Percentiles rank a stretch among this genome's conserved stretches.
Conservation (phyloP, 176 grass and related monocot species). For the Zizania latifolia region DNA sequence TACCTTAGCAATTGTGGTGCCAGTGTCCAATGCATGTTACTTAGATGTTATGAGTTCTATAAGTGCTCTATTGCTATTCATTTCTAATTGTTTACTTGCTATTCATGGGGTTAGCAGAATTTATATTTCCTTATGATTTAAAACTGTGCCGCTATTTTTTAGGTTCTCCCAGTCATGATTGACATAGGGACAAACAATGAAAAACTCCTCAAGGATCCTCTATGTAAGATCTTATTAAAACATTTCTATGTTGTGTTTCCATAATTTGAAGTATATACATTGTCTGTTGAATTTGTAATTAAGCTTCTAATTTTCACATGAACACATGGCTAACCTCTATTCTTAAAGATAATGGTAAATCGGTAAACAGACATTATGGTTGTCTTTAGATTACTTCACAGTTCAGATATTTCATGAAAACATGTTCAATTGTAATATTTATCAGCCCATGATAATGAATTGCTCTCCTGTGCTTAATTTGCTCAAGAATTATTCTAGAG, state of each 20-base stretch:
- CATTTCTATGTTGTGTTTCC: background rate
- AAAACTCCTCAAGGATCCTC: conserved; percentile 84
- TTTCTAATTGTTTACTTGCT: background rate
- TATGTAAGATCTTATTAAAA: conserved; percentile 65
- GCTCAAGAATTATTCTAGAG: conserved; percentile 14
- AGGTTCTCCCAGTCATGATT: conserved; percentile 99
- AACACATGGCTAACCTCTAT: too few relatives aligned
- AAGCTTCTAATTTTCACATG: too few relatives aligned
- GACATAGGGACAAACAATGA: conserved; percentile 98
- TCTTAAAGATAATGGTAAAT: background rate
- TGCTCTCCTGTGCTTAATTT: background rate
- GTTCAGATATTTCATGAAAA: background rate
- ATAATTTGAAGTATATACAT: background rate
- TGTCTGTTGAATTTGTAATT: background rate
- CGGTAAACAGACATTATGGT: background rate
- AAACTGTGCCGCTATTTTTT: conserved; percentile 16
- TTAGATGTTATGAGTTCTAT: conserved; percentile 1
- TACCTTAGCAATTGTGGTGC: background rate
- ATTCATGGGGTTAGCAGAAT: background rate
- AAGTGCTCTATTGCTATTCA: background rate
- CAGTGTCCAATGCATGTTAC: background rate
- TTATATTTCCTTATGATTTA: conserved; percentile 7
- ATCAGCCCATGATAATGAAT: background rate
- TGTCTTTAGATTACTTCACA: conserved; percentile 1
- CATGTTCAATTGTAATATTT: background rate